Base-by-base conservation (phyloP, 805 yeast species). In the Candida silvicultrix region DNA sequence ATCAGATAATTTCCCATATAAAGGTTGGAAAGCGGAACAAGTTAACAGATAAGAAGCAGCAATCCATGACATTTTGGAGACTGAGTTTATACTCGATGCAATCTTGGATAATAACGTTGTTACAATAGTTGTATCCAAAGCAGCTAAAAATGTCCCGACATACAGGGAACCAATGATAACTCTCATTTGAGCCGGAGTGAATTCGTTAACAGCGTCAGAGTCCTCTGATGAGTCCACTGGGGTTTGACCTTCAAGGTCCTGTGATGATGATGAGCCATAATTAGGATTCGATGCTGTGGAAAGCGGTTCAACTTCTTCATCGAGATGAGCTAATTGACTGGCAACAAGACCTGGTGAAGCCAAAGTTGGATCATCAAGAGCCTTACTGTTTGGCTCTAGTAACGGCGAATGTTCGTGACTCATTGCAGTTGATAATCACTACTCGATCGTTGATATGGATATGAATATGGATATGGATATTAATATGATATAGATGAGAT, bases 1-100 rank as follows among this genome's bases (percentile, higher is more conserved):
- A 52, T 81, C 88, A 4, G 83, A 77, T 9, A 81, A 55, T 53
- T 80, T 80, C 11, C 86, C 88, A 49, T 71, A 78, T 28, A 81
- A 61, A 1, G 88, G 88, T 58, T 81, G 87, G 56, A 80, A 78
- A 1, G 84, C 83, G 0, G 86, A 75, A 21, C 83, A 76, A 2
- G 85, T 75, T 44, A 81, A 63, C 40, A 81, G 64, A 53, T 81
- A 81, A 1, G 85, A 75, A 0, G 85, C 76, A 3, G 85, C 85
- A 21, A 81, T 80, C 85, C 85, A 80, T 16, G 85, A 75, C 54
- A 81, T 75, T 49, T 75, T 74, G 3, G 78, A 75, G n/a, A 80
- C 69, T 0, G 81, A 81, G 49, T 79, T 66, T 56, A 82, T 69
- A 49, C 81, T 86, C 0, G 85, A 78, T 1, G 87, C 85, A 45